A percentile compares a stretch with the other conserved stretches of the same genome.
Conservation (phyloP, 2,329 filamentous ascomycete genomes). For the Diplocarpon rosae region DNA sequence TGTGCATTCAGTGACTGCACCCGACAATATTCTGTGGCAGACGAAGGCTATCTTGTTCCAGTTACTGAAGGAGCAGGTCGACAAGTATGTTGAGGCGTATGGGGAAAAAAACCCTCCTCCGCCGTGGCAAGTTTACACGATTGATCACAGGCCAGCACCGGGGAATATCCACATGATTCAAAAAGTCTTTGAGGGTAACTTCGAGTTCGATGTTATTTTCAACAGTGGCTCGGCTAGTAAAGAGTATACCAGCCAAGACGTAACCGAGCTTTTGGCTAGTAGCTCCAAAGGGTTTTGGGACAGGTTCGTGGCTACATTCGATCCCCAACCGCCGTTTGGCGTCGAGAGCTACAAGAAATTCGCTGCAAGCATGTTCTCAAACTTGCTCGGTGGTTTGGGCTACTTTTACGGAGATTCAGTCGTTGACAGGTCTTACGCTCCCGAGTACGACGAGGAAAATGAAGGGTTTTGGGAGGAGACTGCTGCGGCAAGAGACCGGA, state of each 20-base stretch:
- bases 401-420: slow-evolving; percentile 87
- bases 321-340: slow-evolving; percentile 65
- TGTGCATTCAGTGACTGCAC: slow-evolving; percentile 59
- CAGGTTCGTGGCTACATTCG: slow-evolving; percentile 62
- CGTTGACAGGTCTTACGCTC: slow-evolving; percentile 82
- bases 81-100: slow-evolving; percentile 46
- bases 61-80: slow-evolving; percentile 52
- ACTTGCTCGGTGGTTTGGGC: slow-evolving; percentile 84
- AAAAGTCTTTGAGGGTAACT: slow-evolving; percentile 80
- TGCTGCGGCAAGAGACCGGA: slow-evolving; percentile 62
- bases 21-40: slow-evolving; percentile 70
- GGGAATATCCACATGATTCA: slow-evolving; percentile 85
- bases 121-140: slow-evolving; percentile 74
- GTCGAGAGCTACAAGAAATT: slow-evolving; percentile 65
- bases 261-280: slow-evolving; percentile 59
- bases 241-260: slow-evolving; percentile 45
- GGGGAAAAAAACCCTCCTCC: slow-evolving; percentile 61
- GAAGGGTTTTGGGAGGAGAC: slow-evolving; percentile 95
- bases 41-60: slow-evolving; percentile 58
- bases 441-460: slow-evolving; percentile 88
- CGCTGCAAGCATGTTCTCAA: slow-evolving; percentile 85
- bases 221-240: slow-evolving; percentile 60
- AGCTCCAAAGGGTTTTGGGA: slow-evolving; percentile 59
- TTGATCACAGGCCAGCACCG: slow-evolving; percentile 53
- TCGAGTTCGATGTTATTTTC: slow-evolving; percentile 89